These are phyloP conservation scores for Arthrobotrys sphaeroides DNA, from an alignment of 2,329 filamentous ascomycete species.

Conservation along the genomic window DNA sequence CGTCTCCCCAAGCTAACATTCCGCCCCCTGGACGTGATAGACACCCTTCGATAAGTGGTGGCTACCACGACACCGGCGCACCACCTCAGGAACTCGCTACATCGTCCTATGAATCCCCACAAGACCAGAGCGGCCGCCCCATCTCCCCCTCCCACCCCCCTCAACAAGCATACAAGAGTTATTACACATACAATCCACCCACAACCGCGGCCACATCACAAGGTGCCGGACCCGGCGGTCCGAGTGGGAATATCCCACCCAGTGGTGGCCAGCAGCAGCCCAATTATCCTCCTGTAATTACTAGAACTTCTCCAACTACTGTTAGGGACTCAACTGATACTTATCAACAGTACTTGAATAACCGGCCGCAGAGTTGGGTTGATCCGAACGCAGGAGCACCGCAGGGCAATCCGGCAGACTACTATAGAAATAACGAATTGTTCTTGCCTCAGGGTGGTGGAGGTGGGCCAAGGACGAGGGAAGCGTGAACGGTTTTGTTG, in stretches of 20 bases:
- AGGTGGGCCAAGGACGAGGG: slow-evolving; percentile 26
- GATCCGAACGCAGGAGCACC: slow-evolving; percentile 49
- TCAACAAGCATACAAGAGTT: slow-evolving; percentile 32
- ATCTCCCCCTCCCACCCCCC: slow-evolving; percentile 18
- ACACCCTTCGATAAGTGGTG: slow-evolving; percentile 42
- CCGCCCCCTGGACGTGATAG: slow-evolving; percentile 25
- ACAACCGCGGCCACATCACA: slow-evolving; percentile 13
- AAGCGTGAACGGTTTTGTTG: neutral
- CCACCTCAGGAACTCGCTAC: slow-evolving; percentile 80
- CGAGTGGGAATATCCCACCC: slow-evolving; percentile 34
- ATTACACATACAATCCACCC: slow-evolving; percentile 35
- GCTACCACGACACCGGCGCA: slow-evolving; percentile 45
- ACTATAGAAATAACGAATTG: slow-evolving; percentile 56
- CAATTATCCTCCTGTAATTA: slow-evolving; percentile 52
- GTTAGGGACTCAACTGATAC: slow-evolving; percentile 51
- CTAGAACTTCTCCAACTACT: slow-evolving; percentile 52
- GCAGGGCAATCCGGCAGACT: slow-evolving; percentile 55
- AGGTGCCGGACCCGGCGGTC: slow-evolving; percentile 14
- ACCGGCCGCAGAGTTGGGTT: slow-evolving; percentile 55
- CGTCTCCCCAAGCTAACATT: slow-evolving; percentile 17
- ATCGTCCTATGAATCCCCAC: slow-evolving; percentile 77
- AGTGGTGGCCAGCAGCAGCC: slow-evolving; percentile 37
- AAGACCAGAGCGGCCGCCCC: slow-evolving; percentile 61
- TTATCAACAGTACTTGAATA: slow-evolving; percentile 56
- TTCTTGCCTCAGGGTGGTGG: slow-evolving; percentile 56